Conservation (phyloP, 129 eudicot species). For the Pittosporum tobira region DNA sequence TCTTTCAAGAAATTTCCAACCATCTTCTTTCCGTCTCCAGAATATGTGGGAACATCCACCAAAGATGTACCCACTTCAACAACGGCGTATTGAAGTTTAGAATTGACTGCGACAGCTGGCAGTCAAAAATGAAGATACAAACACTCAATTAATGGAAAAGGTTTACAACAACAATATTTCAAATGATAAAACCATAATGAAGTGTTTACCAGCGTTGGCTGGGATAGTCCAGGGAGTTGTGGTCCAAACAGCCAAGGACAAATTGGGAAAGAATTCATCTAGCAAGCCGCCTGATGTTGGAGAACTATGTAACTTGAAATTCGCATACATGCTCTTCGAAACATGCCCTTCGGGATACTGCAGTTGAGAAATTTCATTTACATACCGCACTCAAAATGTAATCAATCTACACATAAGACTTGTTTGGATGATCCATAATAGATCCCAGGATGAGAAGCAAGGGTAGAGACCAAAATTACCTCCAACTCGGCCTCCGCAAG, state of each 20-base stretch:
- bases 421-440: not conserved
- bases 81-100: conserved; percentile 76
- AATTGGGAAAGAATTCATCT: conserved; percentile 59
- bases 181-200: not conserved
- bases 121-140: conserved; percentile 4
- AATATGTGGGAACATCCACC: conserved; percentile 34
- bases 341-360: conserved; percentile 98
- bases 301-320: conserved; percentile 51
- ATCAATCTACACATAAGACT: not conserved
- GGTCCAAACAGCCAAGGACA: conserved; percentile 90
- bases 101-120: conserved; percentile 91
- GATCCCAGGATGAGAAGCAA: not conserved
- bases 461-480: conserved; percentile 30
- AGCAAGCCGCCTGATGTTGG: conserved; percentile 43
- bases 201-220: conserved; percentile 75
- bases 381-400: not conserved
- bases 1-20: conserved; percentile 56
- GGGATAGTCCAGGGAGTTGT: conserved; percentile 99
- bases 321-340: conserved; percentile 90
- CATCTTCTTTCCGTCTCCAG: conserved; percentile 45
- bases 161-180: not conserved
- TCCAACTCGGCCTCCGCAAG: conserved; percentile 99
- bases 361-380: conserved; percentile 8
- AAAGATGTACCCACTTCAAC: conserved; percentile 51
- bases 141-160: not conserved